phyloP scores from a whole-genome alignment of 164 flowering plant genomes.

The Umbilicus rupestris region DNA sequence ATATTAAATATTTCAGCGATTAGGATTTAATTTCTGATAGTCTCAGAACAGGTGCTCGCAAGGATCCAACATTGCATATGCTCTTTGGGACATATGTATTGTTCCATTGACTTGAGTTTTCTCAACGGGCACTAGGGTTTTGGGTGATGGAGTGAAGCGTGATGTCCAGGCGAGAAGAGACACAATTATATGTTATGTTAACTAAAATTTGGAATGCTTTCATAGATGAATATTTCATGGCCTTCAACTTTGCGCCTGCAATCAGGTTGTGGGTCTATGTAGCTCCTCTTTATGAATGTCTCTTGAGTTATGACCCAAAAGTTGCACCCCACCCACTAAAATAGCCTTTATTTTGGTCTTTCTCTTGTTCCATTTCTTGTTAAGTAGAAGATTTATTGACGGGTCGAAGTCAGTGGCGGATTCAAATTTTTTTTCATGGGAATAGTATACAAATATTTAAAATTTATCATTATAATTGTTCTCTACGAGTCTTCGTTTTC shows the following conservation, averaged over 20 bases:
- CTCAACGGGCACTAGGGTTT: slow-evolving; percentile 3
- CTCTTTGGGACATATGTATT: neutral
- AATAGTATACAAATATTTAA: too few relatives aligned
- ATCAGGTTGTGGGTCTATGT: neutral
- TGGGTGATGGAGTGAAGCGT: neutral
- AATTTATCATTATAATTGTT: too few relatives aligned
- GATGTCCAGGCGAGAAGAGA: slow-evolving; percentile 3
- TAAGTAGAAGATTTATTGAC: neutral
- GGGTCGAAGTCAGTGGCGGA: too few relatives aligned
- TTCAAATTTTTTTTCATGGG: too few relatives aligned
- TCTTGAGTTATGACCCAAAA: neutral
- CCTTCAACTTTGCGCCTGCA: slow-evolving; percentile 7
- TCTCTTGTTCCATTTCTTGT: neutral
- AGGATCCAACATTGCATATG: neutral
- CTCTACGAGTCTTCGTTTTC: too few relatives aligned
- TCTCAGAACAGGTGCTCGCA: too few relatives aligned
- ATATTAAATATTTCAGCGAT: too few relatives aligned
- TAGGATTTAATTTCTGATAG: too few relatives aligned
- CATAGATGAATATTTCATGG: neutral
- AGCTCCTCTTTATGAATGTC: neutral
- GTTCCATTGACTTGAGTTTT: slow-evolving; percentile 2
- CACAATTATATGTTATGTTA: neutral
- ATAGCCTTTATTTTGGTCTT: neutral
- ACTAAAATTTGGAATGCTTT: neutral
- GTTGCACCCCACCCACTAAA: slow-evolving; percentile 3